Evolutionary conservation across 768 basidiomycete species (phyloP).

Genomic region (Boletellus emodensis): DNA sequence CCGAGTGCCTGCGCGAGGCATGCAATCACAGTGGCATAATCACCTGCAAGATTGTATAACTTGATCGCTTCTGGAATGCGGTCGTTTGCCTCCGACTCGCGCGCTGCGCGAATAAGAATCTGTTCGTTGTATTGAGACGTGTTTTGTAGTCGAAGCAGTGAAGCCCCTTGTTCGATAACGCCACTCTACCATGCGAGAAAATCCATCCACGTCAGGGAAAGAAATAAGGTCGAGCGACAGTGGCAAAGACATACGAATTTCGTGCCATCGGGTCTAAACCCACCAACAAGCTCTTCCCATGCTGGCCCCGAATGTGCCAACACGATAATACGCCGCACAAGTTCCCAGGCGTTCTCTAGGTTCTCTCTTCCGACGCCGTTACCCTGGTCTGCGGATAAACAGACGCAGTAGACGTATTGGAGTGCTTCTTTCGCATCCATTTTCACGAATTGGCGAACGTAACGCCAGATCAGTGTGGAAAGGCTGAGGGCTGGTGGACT

Average conservation of each 20-base stretch:
- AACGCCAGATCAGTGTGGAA: slow-evolving; percentile 85
- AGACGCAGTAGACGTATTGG: slow-evolving; percentile 90
- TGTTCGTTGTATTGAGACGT: slow-evolving; percentile 69
- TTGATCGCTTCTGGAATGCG: slow-evolving; percentile 89
- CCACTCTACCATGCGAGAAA: slow-evolving; percentile 54
- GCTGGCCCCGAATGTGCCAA: slow-evolving; percentile 71
- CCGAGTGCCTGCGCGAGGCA: slow-evolving; percentile 87
- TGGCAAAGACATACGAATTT: slow-evolving; percentile 59
- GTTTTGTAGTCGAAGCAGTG: slow-evolving; percentile 69
- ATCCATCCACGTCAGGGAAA: neutral
- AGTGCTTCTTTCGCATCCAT: slow-evolving; percentile 92
- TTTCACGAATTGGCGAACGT: slow-evolving; percentile 87
- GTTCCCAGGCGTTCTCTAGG: slow-evolving; percentile 75
- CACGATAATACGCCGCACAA: slow-evolving; percentile 74
- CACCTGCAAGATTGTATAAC: slow-evolving; percentile 91
- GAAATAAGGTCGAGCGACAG: neutral
- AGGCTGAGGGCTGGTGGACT: slow-evolving; percentile 72
- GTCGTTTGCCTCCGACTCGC: slow-evolving; percentile 77
- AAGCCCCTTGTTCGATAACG: slow-evolving; percentile 77
- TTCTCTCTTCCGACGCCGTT: slow-evolving; percentile 79
- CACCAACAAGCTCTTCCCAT: slow-evolving; percentile 95
- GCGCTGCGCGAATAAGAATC: slow-evolving; percentile 81
- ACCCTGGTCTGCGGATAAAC: slow-evolving; percentile 70
- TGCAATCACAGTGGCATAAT: slow-evolving; percentile 81
- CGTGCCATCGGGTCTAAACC: slow-evolving; percentile 85